Evolutionary conservation across 2,329 filamentous ascomycete genomes (phyloP), one percentile per base, ranked within the genome.

Genomic region (Aaosphaeria arxii): DNA sequence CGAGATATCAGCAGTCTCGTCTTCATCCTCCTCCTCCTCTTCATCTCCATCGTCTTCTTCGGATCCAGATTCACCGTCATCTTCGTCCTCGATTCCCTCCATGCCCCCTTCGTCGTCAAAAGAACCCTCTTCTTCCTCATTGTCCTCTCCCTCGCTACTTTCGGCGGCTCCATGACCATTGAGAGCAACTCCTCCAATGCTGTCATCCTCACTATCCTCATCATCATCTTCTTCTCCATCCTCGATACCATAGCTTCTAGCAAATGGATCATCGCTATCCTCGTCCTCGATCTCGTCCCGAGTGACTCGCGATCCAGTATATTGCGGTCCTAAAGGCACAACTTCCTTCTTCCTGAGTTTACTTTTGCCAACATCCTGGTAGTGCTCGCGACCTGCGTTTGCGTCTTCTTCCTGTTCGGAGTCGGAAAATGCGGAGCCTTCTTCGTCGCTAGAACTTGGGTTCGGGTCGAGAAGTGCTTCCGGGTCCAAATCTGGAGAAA

Each of bases 281-380:
- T 81, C 76, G 5, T 76, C 68, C 17, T 74, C 75, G 2, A 85
- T 78, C 9, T 81, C 83, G 40, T 84, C 76, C 48, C 91, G 82
- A 56, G 85, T 90, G 33, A 96, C 81, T 42, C 82, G 82, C 13
- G 87, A 80, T 7, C 92, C 91, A 53, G 84, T 79, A 70, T 97
- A 97, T 64, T 89, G 82, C 11, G 87, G 85, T 0, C 91, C 92
- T 1, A 96, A 76, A 0, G 82, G 73, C 13, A 86, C 72, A 28
- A 80, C 78, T 32, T 89, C 84, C 49, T 84, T 84, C 64, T 89
- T 86, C 55, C 90, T 84, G 57, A 96, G 75, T 67, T 88, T 92
- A 74, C 87, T 94, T 77, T 91, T 94, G 78, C 86, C 87, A 31
- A 96, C 89, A 45, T 80, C 72, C 40, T 88, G 81, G 66, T 97